Evolutionary conservation across 2,329 filamentous ascomycete species (phyloP).

Genomic region (Iodosphaeria phyllophila): DNA sequence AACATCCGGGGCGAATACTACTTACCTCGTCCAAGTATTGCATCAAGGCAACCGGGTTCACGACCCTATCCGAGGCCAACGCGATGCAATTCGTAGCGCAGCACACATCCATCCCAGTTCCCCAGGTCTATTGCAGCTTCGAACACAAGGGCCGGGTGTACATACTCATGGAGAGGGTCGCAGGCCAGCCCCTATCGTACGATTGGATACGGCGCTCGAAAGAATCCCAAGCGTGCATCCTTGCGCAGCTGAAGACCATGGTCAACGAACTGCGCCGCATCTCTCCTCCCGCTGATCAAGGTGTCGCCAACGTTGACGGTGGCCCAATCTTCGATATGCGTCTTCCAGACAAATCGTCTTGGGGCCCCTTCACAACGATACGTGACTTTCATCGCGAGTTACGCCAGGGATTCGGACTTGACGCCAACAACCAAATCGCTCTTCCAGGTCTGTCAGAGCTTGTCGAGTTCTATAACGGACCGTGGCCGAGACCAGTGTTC

Average conservation of each 20-base stretch:
- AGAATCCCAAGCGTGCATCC: slow-evolving; percentile 4
- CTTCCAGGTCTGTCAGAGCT: slow-evolving; percentile 10
- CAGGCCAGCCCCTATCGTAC: slow-evolving; percentile 6
- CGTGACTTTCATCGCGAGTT: slow-evolving; percentile 16
- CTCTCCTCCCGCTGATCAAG: slow-evolving; percentile 3
- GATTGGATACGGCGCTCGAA: slow-evolving; percentile 2
- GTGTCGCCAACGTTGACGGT: slow-evolving; percentile 9
- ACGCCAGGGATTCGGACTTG: slow-evolving; percentile 5
- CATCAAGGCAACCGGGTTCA: slow-evolving; percentile 11
- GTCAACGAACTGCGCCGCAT: slow-evolving; percentile 9
- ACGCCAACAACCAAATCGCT: slow-evolving; percentile 6
- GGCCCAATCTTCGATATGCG: slow-evolving; percentile 12
- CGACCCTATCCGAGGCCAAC: slow-evolving; percentile 17
- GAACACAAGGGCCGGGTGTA: slow-evolving; percentile 17
- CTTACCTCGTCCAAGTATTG: background rate
- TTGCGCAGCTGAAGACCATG: slow-evolving; percentile 7
- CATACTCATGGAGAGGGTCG: slow-evolving; percentile 24
- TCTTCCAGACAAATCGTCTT: slow-evolving; percentile 6
- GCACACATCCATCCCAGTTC: slow-evolving; percentile 24
- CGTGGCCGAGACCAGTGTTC: slow-evolving; percentile 2
- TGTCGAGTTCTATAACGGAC: slow-evolving; percentile 6
- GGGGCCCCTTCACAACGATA: slow-evolving; percentile 14
- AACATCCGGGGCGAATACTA: background rate
- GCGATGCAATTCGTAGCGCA: slow-evolving; percentile 20
- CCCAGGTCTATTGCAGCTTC: slow-evolving; percentile 24